These are phyloP conservation scores for Henckelia pumila DNA, from an alignment of 257 asterid species.

Conservation along the genomic window DNA sequence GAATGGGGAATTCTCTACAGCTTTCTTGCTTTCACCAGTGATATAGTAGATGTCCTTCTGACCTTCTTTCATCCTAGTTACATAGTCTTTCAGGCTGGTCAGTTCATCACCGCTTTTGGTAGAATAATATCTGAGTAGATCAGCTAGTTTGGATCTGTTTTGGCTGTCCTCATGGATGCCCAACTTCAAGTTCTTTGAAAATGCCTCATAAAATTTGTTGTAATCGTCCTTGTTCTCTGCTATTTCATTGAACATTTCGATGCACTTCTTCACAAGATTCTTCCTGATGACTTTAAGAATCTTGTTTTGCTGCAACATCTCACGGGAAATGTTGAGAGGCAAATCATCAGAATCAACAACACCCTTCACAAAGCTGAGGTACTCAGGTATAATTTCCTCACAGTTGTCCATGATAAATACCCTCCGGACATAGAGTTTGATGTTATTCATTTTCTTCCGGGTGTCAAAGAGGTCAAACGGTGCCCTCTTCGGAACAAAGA, in stretches of 20 bases:
- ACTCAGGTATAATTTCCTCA: slow-evolving; percentile 73
- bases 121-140: slow-evolving; percentile 61
- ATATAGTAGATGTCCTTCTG: slow-evolving; percentile 79
- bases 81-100: slow-evolving; percentile 76
- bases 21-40: slow-evolving; percentile 79
- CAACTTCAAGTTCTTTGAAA: slow-evolving; percentile 73
- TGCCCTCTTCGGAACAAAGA: slow-evolving; percentile 77
- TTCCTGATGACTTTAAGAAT: slow-evolving; percentile 71
- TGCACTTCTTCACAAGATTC: slow-evolving; percentile 76
- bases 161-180: slow-evolving; percentile 82
- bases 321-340: slow-evolving; percentile 81
- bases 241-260: slow-evolving; percentile 79
- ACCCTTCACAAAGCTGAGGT: slow-evolving; percentile 73
- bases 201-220: slow-evolving; percentile 67
- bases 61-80: slow-evolving; percentile 85
- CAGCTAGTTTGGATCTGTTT: slow-evolving; percentile 70
- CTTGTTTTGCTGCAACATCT: slow-evolving; percentile 76
- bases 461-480: slow-evolving; percentile 77
- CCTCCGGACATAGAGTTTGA: slow-evolving; percentile 69
- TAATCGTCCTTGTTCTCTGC: slow-evolving; percentile 85
- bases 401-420: slow-evolving; percentile 83
- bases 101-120: slow-evolving; percentile 83
- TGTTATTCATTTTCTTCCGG: slow-evolving; percentile 72
- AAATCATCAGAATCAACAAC: slow-evolving; percentile 77
- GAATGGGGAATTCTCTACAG: slow-evolving; percentile 75